Percentiles rank a stretch among this genome's conserved stretches.
phyloP scores from a whole-genome alignment of 345 rosid genomes.

The Salix viminalis region DNA sequence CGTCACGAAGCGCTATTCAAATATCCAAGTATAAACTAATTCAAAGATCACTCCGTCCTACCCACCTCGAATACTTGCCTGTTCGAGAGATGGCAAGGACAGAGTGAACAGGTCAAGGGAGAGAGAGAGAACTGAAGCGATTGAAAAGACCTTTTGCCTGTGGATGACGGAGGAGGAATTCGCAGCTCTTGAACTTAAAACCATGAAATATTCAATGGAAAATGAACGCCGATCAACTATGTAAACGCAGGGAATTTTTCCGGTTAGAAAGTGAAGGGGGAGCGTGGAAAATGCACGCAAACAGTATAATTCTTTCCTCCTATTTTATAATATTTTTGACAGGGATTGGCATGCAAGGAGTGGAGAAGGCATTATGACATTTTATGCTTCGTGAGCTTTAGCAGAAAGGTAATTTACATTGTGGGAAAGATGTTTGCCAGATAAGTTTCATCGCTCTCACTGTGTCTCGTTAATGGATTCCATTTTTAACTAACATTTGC shows the following conservation, averaged over 20 bases:
- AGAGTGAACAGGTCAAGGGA: too few relatives aligned
- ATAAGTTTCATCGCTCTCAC: too few relatives aligned
- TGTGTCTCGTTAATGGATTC: not conserved
- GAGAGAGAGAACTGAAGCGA: not conserved
- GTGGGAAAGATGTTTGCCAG: too few relatives aligned
- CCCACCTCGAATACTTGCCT: not conserved
- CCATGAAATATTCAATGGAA: not conserved
- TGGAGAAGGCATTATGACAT: not conserved
- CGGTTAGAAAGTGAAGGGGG: not conserved
- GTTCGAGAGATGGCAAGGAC: not conserved
- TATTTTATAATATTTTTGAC: too few relatives aligned
- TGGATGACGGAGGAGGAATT: too few relatives aligned
- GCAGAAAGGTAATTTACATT: not conserved
- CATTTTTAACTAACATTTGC: too few relatives aligned
- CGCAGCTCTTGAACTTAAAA: not conserved
- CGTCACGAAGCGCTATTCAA: too few relatives aligned
- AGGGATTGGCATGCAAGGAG: not conserved
- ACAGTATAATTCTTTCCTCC: not conserved
- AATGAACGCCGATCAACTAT: not conserved
- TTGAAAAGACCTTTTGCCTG: not conserved
- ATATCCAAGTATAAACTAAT: not conserved
- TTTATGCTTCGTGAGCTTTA: not conserved
- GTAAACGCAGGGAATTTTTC: not conserved
- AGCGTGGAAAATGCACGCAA: not conserved
- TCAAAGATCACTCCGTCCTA: not conserved